phyloP scores from a whole-genome alignment of 306 rosid species.

The Canavalia ensiformis region DNA sequence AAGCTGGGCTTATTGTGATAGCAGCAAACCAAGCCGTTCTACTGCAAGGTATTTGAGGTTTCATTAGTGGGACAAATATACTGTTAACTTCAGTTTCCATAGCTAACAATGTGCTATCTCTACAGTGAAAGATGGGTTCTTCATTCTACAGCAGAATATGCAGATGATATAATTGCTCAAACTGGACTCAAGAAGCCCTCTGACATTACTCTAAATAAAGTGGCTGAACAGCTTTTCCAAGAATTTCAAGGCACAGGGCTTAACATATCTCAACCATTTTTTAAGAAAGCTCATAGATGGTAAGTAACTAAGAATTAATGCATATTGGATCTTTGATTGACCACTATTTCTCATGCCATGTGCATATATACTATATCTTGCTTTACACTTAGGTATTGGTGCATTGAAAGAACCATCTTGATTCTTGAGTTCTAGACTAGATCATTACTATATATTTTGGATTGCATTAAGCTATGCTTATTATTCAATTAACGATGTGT shows the following conservation, averaged over 20 bases:
- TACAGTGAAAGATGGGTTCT: constrained; percentile 89
- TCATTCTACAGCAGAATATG: constrained; percentile 87
- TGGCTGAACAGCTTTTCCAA: constrained; percentile 81
- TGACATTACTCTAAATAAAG: constrained; percentile 64
- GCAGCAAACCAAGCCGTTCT: constrained; percentile 90
- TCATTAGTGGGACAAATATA: constrained; percentile 24
- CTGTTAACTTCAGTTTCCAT: constrained; percentile 31
- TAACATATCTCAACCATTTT: constrained; percentile 63
- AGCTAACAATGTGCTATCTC: constrained; percentile 40
- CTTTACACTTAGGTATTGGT: constrained; percentile 10
- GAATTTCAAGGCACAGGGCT: constrained; percentile 74
- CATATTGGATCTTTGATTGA: constrained; percentile 31
- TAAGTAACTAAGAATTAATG: constrained; percentile 56
- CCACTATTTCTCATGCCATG: constrained; percentile 23
- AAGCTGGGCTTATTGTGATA: constrained; percentile 84
- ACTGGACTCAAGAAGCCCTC: constrained; percentile 85
- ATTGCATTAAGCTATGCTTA: not conserved
- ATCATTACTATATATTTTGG: constrained; percentile 14
- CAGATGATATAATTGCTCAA: constrained; percentile 75
- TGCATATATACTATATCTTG: constrained; percentile 12
- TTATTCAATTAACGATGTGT: not conserved
- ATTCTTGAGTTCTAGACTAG: constrained; percentile 24
- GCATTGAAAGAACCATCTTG: constrained; percentile 27
- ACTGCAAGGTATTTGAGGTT: constrained; percentile 61
- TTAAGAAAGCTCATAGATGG: constrained; percentile 94